These are phyloP conservation scores for Astrothelium macrocarpum DNA, from an alignment of 495 filamentous ascomycete species.

Conservation along the genomic window DNA sequence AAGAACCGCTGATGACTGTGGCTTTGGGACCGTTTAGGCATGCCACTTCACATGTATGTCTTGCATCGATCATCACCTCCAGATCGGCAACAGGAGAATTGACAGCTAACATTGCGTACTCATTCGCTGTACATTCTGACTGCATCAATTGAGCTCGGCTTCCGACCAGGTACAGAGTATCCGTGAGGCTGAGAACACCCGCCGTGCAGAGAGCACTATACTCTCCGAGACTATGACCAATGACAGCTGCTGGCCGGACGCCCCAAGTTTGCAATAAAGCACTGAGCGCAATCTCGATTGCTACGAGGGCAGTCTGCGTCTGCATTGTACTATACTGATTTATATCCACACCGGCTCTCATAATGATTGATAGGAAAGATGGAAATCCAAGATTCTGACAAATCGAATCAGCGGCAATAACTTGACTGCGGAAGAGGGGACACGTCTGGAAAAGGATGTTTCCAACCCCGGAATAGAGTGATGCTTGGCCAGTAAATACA, in stretches of 20 bases:
- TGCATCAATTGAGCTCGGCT: slow-evolving; percentile 15
- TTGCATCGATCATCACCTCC: not conserved
- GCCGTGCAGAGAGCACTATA: slow-evolving; percentile 23
- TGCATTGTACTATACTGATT: not conserved
- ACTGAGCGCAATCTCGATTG: slow-evolving; percentile 30
- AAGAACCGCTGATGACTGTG: slow-evolving; percentile 30
- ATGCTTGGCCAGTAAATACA: slow-evolving; percentile 19
- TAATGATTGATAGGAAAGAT: slow-evolving; percentile 10
- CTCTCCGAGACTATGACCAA: slow-evolving; percentile 30
- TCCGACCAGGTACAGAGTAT: slow-evolving; percentile 21
- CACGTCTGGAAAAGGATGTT: slow-evolving; percentile 1
- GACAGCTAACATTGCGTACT: slow-evolving; percentile 30
- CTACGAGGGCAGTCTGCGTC: slow-evolving; percentile 28
- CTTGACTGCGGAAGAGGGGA: slow-evolving; percentile 1
- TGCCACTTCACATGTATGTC: slow-evolving; percentile 23
- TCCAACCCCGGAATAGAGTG: slow-evolving; percentile 6
- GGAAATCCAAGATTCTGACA: slow-evolving; percentile 8
- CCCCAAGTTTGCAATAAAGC: slow-evolving; percentile 29
- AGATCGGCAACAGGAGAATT: not conserved
- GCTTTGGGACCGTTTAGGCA: slow-evolving; percentile 30
- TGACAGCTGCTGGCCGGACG: slow-evolving; percentile 24
- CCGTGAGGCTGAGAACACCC: slow-evolving; percentile 15
- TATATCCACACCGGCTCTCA: too few species aligned
- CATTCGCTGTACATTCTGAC: slow-evolving; percentile 7
- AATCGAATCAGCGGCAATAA: not conserved